A percentile compares a stretch with the other conserved stretches of the same genome.
These are phyloP conservation scores for Phytopythium litorale DNA, from an alignment of 352 stramenopile genomes.

Conservation along the genomic window DNA sequence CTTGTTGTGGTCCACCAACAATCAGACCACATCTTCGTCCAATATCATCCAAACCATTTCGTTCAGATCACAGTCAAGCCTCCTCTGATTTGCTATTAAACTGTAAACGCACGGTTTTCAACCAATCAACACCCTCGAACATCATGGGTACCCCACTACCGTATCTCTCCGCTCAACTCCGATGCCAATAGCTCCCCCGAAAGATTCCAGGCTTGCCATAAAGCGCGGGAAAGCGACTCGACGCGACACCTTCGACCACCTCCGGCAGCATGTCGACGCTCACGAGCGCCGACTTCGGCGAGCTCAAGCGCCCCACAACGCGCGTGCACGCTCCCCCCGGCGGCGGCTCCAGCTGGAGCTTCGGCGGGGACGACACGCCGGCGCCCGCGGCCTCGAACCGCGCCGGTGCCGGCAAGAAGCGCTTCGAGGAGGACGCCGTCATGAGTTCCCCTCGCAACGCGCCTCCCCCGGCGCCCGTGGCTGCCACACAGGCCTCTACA, in stretches of 20 bases:
- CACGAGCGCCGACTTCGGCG: slow-evolving; percentile 77
- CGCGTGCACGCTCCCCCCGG: slow-evolving; percentile 77
- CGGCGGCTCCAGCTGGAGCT: slow-evolving; percentile 78
- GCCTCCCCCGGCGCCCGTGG: slow-evolving; percentile 9
- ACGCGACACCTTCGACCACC: too few relatives aligned
- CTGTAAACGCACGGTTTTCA: too few relatives aligned
- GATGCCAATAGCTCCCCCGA: neutral
- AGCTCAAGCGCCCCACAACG: slow-evolving; percentile 81
- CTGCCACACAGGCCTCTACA: slow-evolving; percentile 8
- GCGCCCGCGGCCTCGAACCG: slow-evolving; percentile 6
- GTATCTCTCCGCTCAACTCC: too few relatives aligned
- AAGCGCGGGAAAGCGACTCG: neutral
- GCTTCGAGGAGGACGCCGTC: slow-evolving; percentile 17
- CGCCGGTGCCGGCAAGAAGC: slow-evolving; percentile 19
- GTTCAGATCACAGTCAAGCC: too few relatives aligned
- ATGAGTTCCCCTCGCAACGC: slow-evolving; percentile 36
- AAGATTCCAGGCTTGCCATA: neutral
- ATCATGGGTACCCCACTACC: too few relatives aligned
- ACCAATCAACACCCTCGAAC: too few relatives aligned
- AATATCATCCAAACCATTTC: too few relatives aligned
- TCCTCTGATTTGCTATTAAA: too few relatives aligned
- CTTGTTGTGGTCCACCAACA: too few relatives aligned
- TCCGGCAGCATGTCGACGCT: slow-evolving; percentile 64
- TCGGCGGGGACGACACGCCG: slow-evolving; percentile 36
- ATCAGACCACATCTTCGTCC: too few relatives aligned